Percentiles rank a stretch among this genome's conserved stretches.
Conservation (phyloP, 2,329 filamentous ascomycete species). For the Colletotrichum eremochloae region DNA sequence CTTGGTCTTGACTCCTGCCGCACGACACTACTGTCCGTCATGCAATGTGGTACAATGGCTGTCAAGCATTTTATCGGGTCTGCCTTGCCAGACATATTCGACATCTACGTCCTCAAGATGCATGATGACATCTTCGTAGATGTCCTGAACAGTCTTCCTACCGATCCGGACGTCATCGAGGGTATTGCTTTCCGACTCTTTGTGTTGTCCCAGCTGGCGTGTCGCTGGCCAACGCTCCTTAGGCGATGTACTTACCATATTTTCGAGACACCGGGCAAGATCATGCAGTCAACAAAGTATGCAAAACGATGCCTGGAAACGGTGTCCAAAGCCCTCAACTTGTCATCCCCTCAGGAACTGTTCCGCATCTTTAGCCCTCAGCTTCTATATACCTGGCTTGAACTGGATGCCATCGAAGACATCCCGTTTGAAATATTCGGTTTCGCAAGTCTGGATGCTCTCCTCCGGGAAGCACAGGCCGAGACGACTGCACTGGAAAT, state of each 20-base stretch:
- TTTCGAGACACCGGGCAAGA: slow-evolving; percentile 87
- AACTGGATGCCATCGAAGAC: slow-evolving; percentile 72
- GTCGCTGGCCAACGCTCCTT: slow-evolving; percentile 86
- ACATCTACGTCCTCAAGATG: slow-evolving; percentile 82
- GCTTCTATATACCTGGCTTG: slow-evolving; percentile 91
- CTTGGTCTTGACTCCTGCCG: slow-evolving; percentile 70
- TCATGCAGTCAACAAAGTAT: slow-evolving; percentile 74
- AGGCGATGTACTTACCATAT: slow-evolving; percentile 92
- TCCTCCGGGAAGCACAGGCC: slow-evolving; percentile 78
- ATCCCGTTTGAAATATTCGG: slow-evolving; percentile 91
- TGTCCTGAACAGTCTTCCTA: slow-evolving; percentile 83
- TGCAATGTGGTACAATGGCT: slow-evolving; percentile 74
- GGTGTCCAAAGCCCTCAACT: slow-evolving; percentile 74
- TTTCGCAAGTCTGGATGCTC: slow-evolving; percentile 75
- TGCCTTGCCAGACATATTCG: slow-evolving; percentile 80
- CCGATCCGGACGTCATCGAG: slow-evolving; percentile 77
- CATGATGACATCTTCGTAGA: slow-evolving; percentile 90
- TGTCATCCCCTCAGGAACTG: slow-evolving; percentile 76
- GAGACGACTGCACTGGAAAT: slow-evolving; percentile 85
- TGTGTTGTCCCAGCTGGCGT: slow-evolving; percentile 81
- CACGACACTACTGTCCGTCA: slow-evolving; percentile 80
- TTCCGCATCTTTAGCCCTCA: slow-evolving; percentile 91
- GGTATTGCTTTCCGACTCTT: slow-evolving; percentile 88
- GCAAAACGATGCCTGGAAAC: slow-evolving; percentile 78
- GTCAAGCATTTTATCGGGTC: slow-evolving; percentile 83